phyloP scores from a whole-genome alignment of 495 filamentous ascomycete genomes.

The Xylaria sp. region DNA sequence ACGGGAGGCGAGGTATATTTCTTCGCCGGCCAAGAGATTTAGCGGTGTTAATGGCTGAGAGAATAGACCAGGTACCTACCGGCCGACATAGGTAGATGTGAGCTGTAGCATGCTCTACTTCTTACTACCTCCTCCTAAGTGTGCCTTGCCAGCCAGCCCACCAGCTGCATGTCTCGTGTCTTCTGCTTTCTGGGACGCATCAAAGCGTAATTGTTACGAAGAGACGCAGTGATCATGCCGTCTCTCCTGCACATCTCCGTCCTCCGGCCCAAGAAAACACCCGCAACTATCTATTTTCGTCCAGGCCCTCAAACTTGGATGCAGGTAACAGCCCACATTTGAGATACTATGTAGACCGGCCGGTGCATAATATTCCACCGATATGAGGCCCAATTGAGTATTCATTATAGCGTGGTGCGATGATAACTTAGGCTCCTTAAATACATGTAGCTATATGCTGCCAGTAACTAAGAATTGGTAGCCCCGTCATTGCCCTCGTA shows the following conservation, averaged over 20 bases:
- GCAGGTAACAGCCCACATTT: not conserved
- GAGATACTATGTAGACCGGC: not conserved
- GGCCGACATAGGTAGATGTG: not conserved
- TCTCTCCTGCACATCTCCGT: slow-evolving; percentile 7
- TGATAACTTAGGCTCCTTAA: not conserved
- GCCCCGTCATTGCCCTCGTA: not conserved
- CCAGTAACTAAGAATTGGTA: not conserved
- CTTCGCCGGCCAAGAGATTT: not conserved
- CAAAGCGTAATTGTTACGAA: not conserved
- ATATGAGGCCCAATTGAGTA: not conserved
- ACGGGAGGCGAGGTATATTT: slow-evolving; percentile 2
- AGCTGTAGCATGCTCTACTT: not conserved
- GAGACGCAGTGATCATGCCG: not conserved
- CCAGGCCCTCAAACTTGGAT: not conserved
- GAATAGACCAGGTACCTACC: not conserved
- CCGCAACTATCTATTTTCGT: not conserved
- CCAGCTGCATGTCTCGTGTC: not conserved
- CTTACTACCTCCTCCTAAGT: not conserved
- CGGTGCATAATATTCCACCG: not conserved
- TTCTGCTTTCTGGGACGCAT: not conserved
- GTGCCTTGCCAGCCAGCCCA: not conserved
- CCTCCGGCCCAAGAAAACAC: not conserved
- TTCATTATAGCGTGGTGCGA: not conserved
- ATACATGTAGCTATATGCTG: not conserved
- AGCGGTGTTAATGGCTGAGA: not conserved